Evolutionary conservation across 2,329 filamentous ascomycete species (phyloP).

Genomic region (Epichloe scottii): DNA sequence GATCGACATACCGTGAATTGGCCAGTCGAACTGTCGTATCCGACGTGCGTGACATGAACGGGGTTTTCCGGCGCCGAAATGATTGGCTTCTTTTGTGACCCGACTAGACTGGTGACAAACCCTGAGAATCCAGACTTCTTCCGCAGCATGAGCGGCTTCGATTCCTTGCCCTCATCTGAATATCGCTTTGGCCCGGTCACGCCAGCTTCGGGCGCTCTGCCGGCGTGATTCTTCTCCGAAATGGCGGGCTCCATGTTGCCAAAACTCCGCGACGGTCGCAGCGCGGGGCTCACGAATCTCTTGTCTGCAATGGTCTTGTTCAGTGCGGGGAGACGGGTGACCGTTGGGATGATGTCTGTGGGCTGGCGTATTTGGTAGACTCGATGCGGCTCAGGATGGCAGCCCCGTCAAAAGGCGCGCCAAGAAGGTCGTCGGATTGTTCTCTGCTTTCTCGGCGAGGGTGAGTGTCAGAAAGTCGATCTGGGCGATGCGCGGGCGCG

Average conservation of each 20-base stretch:
- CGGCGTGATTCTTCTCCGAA: slow-evolving; percentile 24
- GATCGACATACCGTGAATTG: slow-evolving; percentile 67
- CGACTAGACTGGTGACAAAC: slow-evolving; percentile 72
- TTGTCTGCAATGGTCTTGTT: slow-evolving; percentile 41
- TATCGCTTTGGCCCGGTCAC: slow-evolving; percentile 53
- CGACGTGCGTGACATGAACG: slow-evolving; percentile 94
- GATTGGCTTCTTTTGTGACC: slow-evolving; percentile 77
- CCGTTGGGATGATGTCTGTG: slow-evolving; percentile 19
- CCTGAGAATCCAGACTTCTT: slow-evolving; percentile 85
- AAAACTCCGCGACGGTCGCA: slow-evolving; percentile 52
- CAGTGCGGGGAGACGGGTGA: slow-evolving; percentile 20
- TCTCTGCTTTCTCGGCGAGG: slow-evolving; percentile 12
- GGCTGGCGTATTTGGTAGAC: slow-evolving; percentile 30
- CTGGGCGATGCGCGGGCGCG: slow-evolving; percentile 9
- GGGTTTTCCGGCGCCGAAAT: slow-evolving; percentile 98
- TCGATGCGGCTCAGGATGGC: slow-evolving; percentile 50
- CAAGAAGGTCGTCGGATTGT: slow-evolving; percentile 47
- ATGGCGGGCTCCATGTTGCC: slow-evolving; percentile 25
- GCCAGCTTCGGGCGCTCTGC: slow-evolving; percentile 27
- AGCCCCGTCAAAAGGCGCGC: slow-evolving; percentile 52
- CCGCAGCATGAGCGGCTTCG: slow-evolving; percentile 48
- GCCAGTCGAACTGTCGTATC: slow-evolving; percentile 90
- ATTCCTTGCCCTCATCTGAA: slow-evolving; percentile 63
- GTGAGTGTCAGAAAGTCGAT: slow-evolving; percentile 11
- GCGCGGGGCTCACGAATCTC: slow-evolving; percentile 36